Conservation (phyloP, 257 asterid genomes). For the Solanum paucissectum region DNA sequence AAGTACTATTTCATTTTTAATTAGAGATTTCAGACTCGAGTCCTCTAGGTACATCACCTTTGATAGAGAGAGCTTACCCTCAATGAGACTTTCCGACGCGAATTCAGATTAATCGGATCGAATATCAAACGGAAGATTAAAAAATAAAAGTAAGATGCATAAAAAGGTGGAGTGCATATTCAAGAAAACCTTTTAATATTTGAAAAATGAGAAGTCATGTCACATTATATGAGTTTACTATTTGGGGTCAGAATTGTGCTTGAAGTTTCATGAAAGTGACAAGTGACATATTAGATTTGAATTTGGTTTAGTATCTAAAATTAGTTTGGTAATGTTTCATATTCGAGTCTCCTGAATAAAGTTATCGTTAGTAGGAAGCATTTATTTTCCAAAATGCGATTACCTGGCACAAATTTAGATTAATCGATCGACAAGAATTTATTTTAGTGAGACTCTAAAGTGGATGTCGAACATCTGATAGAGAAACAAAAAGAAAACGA, state of each 20-base stretch:
- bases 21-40: no score
- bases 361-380: fast-evolving
- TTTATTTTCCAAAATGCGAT: no score
- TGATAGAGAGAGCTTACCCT: no score
- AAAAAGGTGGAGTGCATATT: neutral
- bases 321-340: neutral
- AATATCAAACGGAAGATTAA: fast-evolving
- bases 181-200: neutral
- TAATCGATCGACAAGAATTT: fast-evolving
- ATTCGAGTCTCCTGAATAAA: neutral
- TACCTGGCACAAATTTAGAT: fast-evolving
- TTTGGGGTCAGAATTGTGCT: neutral
- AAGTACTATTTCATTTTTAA: no score
- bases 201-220: neutral
- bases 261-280: neutral
- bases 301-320: neutral
- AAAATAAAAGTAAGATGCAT: neutral
- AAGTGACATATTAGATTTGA: neutral
- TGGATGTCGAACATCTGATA: neutral
- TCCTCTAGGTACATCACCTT: no score
- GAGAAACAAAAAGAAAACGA: neutral
- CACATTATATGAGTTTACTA: neutral
- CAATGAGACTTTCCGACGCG: fast-evolving
- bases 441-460: neutral
- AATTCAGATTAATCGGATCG: fast-evolving